These are phyloP conservation scores for Ophiostoma himal-ulmi DNA, from an alignment of 2,329 filamentous ascomycete genomes.

Conservation along the genomic window DNA sequence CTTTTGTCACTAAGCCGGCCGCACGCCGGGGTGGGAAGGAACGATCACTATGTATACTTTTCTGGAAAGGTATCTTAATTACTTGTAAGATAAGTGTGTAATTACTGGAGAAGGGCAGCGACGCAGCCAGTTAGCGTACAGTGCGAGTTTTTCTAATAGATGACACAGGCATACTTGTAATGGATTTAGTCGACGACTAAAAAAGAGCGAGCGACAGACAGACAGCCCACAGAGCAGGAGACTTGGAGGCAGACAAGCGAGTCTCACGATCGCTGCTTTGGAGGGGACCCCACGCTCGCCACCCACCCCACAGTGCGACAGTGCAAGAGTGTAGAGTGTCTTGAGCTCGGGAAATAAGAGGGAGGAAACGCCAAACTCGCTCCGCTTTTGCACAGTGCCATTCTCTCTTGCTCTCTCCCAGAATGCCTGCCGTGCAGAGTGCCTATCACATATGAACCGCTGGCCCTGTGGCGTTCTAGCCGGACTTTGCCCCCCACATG, in stretches of 20 bases:
- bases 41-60: neutral
- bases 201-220: neutral
- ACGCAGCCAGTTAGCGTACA: neutral
- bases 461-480: neutral
- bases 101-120: neutral
- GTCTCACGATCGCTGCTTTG: neutral
- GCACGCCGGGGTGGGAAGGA: constrained; percentile 16
- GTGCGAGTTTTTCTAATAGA: neutral
- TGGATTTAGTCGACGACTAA: neutral
- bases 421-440: too few relatives aligned
- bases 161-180: neutral
- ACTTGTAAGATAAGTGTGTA: neutral
- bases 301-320: neutral
- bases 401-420: neutral
- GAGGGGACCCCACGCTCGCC: constrained; percentile 7
- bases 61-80: neutral
- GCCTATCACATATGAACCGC: neutral
- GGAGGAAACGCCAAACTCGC: neutral
- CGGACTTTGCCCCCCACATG: constrained; percentile 2
- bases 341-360: neutral
- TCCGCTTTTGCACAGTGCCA: neutral
- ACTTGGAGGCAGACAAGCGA: neutral
- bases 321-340: neutral
- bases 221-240: constrained; percentile 3
- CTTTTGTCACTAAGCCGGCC: neutral